Conservation (phyloP, 331 rosid species). For the Malus hybrid region DNA sequence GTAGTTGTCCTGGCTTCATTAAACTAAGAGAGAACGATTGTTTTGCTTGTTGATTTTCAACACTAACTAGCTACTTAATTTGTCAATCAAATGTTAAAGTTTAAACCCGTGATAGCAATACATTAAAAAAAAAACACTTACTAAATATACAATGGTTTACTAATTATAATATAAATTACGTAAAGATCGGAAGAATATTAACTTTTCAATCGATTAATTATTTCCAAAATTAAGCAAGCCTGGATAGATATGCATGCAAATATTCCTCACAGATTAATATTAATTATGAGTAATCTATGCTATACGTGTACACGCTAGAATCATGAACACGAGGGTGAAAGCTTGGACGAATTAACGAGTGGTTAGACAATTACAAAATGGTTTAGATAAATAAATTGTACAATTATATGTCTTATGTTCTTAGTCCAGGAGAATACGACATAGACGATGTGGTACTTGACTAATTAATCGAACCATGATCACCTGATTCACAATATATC, state of each 20-base stretch:
- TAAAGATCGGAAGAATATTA: neutral
- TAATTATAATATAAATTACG: neutral
- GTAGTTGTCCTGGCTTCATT: neutral
- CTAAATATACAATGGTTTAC: neutral
- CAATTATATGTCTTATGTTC: neutral
- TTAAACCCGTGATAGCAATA: conserved; percentile 6
- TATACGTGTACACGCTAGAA: neutral
- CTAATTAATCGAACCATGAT: neutral
- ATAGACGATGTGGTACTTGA: neutral
- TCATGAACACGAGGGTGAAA: neutral
- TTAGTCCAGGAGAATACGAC: conserved; percentile 26
- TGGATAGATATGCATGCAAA: neutral
- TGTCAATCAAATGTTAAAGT: neutral
- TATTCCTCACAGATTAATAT: neutral
- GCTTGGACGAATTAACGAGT: neutral
- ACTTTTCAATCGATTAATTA: neutral
- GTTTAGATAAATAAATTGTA: neutral
- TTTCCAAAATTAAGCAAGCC: neutral
- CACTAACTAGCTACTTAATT: neutral
- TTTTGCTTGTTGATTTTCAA: neutral
- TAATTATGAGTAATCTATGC: neutral
- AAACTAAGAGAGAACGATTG: neutral
- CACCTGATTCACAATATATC: conserved; percentile 6
- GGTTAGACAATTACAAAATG: conserved; percentile 12
- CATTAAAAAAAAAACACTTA: neutral